Evolutionary conservation across 1,139 yeast genomes (phyloP).

Genomic region (Yamadazyma pseudoaaseri): DNA sequence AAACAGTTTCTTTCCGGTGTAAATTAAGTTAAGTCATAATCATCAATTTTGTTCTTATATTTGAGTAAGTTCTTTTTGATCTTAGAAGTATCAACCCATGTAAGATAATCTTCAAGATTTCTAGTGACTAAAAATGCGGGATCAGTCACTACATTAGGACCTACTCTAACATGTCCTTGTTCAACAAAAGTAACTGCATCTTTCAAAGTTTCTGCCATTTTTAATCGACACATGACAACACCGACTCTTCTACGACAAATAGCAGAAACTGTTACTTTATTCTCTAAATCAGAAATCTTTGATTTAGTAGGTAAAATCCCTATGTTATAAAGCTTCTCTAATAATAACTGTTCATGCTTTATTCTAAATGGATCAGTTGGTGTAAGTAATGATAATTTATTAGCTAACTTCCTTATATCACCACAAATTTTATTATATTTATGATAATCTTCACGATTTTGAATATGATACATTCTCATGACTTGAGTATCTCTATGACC

Average conservation of each 20-base stretch:
- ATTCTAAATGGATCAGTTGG: conserved; percentile 84
- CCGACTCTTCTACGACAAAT: conserved; percentile 90
- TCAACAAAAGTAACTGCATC: conserved; percentile 93
- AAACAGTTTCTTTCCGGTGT: too few relatives aligned
- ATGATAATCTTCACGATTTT: conserved; percentile 92
- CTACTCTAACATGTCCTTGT: conserved; percentile 97
- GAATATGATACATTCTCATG: conserved; percentile 91
- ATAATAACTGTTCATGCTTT: conserved; percentile 80
- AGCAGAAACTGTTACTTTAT: conserved; percentile 87
- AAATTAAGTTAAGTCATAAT: conserved; percentile 58
- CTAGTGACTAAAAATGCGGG: conserved; percentile 93
- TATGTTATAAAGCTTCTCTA: conserved; percentile 85
- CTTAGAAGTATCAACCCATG: conserved; percentile 96
- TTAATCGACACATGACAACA: conserved; percentile 90
- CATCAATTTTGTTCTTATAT: conserved; percentile 84
- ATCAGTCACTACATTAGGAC: conserved; percentile 93
- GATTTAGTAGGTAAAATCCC: conserved; percentile 84
- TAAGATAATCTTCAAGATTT: conserved; percentile 91
- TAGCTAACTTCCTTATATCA: conserved; percentile 80
- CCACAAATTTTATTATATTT: conserved; percentile 93
- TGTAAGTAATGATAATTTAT: conserved; percentile 76
- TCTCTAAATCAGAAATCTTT: conserved; percentile 90
- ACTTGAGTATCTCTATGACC: conserved; percentile 95
- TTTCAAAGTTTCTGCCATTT: conserved; percentile 86
- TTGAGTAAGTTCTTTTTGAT: conserved; percentile 86